Base-by-base conservation (phyloP, 768 basidiomycete species). In the Leccinum imitatum region DNA sequence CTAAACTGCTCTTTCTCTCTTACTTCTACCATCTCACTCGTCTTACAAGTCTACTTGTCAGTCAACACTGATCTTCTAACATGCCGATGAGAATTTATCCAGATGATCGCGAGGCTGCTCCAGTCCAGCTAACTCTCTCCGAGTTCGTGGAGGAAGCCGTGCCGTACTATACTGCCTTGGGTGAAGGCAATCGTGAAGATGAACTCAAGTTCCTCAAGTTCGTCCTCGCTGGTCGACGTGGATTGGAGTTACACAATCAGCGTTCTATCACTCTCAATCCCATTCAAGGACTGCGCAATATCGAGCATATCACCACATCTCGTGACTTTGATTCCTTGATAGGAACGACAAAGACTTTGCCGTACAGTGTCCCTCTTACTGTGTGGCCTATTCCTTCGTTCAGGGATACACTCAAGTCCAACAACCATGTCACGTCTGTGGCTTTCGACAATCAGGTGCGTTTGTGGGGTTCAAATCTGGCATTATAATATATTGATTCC, bases 331-430 rank as follows among this genome's bases (percentile, higher is more conserved):
- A 47, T 47, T 47, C 10, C n/a, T 47, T 47, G 10, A 47, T 47
- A 19, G n/a, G 46, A n/a, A 47, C 10, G 8, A 19, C 17, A 47
- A 47, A 19, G 19, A 47, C 46, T 21, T 8, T 47, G 4, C 46
- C 10, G 13, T 23, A 47, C 19, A 21, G 46, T 21, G 46, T 19
- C 5, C 8, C 46, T 47, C 10, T 47, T 6, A 47, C 46, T 23
- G n/a, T 47, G 19, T 47, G 48, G 31, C 61, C 61, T 27, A 11
- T 55, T 6, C 50, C 54, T 5, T 41, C 58, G 0, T 59, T 59
- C 11, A 27, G 35, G 10, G 48, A 55, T 10, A 48, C 27, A 3
- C 19, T 62, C 2, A 59, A n/a, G 3, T 30, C 8, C 0, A 46
- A 31, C 3, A 56, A 46, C n/a, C 44, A 46, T 46, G 44, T 46